Percentiles rank a stretch among this genome's conserved stretches.
These are phyloP conservation scores for Phylloporus sp. DNA, from an alignment of 768 basidiomycete species.

Conservation along the genomic window DNA sequence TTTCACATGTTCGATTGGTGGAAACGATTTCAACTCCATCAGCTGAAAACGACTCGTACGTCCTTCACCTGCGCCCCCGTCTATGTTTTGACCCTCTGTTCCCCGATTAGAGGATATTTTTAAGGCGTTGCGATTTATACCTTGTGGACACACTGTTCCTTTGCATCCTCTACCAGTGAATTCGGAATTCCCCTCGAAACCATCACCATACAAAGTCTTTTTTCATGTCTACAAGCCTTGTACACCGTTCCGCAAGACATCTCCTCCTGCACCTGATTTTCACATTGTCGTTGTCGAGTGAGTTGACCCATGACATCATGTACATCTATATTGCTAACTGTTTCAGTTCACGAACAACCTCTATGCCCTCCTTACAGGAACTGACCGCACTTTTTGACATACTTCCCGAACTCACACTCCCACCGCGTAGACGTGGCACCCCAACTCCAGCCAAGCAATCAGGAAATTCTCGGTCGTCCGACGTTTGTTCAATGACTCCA, in stretches of 20 bases:
- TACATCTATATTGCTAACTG: constrained; percentile 7
- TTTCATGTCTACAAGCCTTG: constrained; percentile 91
- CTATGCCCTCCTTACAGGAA: constrained; percentile 78
- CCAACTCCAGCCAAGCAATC: constrained; percentile 1
- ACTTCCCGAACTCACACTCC: constrained; percentile 59
- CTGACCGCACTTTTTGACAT: constrained; percentile 65
- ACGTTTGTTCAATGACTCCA: constrained; percentile 2
- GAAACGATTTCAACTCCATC: constrained; percentile 51
- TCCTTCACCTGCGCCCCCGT: background rate
- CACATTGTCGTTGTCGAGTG: constrained; percentile 83
- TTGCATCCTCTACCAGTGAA: constrained; percentile 24
- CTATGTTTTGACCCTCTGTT: background rate
- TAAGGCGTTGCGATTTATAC: constrained; percentile 63
- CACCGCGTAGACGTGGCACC: constrained; percentile 43
- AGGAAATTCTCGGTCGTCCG: background rate
- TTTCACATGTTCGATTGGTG: constrained; percentile 49
- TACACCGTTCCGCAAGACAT: constrained; percentile 74
- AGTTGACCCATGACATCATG: constrained; percentile 23
- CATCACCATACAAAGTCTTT: constrained; percentile 62
- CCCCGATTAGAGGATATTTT: constrained; percentile 56
- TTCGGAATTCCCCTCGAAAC: background rate
- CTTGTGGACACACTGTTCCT: constrained; percentile 54
- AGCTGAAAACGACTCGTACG: constrained; percentile 53
- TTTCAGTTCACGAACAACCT: constrained; percentile 71
- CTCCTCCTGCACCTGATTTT: constrained; percentile 79